Evolutionary conservation across 1,139 yeast species (phyloP).

Genomic region (Scheffersomyces segobiensis): DNA sequence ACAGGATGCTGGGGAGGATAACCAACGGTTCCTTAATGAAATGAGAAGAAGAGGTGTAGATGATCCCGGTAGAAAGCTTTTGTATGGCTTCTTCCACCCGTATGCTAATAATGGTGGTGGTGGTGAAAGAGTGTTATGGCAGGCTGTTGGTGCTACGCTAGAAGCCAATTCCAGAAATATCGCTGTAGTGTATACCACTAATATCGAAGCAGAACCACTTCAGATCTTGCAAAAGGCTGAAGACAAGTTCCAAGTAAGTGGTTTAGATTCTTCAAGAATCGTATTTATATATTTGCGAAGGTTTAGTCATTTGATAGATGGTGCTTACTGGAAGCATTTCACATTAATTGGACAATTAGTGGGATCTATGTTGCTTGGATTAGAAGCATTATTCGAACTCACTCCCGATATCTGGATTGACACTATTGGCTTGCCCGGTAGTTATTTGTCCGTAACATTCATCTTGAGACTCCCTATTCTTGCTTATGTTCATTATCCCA

Average conservation of each 20-base stretch:
- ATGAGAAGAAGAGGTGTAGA: constrained; percentile 37
- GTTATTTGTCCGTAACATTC: constrained; percentile 59
- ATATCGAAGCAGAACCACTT: constrained; percentile 50
- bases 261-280: constrained; percentile 54
- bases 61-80: constrained; percentile 40
- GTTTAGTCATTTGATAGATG: constrained; percentile 62
- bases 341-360: constrained; percentile 87
- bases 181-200: constrained; percentile 80
- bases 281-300: constrained; percentile 70
- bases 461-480: constrained; percentile 70
- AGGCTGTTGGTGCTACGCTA: constrained; percentile 78
- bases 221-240: constrained; percentile 59
- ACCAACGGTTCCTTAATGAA: constrained; percentile 23
- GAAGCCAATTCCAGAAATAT: constrained; percentile 49
- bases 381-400: constrained; percentile 68
- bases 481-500: constrained; percentile 92
- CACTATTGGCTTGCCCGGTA: constrained; percentile 91
- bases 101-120: constrained; percentile 97
- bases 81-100: constrained; percentile 93
- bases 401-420: constrained; percentile 93
- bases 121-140: constrained; percentile 97
- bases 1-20: constrained; percentile 26
- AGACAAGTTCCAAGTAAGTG: constrained; percentile 60
- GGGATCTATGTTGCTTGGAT: constrained; percentile 68
- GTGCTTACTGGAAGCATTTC: constrained; percentile 71